Percentiles rank a stretch among this genome's conserved stretches.
Conservation (phyloP, 148 eudicot species). For the Mesembryanthemum crystallinum region DNA sequence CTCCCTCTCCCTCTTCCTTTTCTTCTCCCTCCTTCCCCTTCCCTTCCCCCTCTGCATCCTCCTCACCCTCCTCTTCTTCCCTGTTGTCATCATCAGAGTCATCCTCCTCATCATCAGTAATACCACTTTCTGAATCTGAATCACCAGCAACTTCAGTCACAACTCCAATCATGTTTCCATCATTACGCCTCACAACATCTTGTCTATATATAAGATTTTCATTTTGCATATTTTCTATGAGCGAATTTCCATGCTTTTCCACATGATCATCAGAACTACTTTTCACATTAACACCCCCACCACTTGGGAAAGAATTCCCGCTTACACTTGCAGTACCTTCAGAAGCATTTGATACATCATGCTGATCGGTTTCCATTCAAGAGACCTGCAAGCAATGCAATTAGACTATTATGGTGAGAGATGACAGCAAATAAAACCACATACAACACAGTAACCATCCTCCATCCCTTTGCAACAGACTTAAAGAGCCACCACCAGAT, state of each 20-base stretch:
- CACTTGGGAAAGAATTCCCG: constrained; percentile 20
- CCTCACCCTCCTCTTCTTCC: constrained; percentile 14
- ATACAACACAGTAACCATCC: neutral
- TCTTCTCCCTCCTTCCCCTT: constrained; percentile 50
- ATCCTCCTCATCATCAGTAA: constrained; percentile 65
- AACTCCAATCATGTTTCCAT: constrained; percentile 57
- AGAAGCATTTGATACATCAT: constrained; percentile 27
- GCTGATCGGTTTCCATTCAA: constrained; percentile 51
- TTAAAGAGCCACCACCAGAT: neutral
- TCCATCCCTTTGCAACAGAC: neutral
- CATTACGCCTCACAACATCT: constrained; percentile 76
- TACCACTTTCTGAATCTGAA: constrained; percentile 80
- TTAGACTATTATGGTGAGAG: neutral
- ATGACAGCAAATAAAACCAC: neutral
- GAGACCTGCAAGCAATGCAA: constrained; percentile 25
- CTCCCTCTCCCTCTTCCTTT: constrained; percentile 31
- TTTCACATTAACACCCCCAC: constrained; percentile 17
- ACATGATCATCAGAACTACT: constrained; percentile 23
- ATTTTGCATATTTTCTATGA: constrained; percentile 31
- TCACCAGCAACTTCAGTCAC: constrained; percentile 97
- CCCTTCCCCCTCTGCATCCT: neutral
- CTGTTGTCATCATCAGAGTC: constrained; percentile 22
- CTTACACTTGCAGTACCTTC: constrained; percentile 29
- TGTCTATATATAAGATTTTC: constrained; percentile 62
- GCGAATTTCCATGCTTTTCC: constrained; percentile 26